Evolutionary conservation across 78 protist genomes (phyloP), one percentile per base, ranked within the genome.

Genomic region (Dictyostelium purpureum): DNA sequence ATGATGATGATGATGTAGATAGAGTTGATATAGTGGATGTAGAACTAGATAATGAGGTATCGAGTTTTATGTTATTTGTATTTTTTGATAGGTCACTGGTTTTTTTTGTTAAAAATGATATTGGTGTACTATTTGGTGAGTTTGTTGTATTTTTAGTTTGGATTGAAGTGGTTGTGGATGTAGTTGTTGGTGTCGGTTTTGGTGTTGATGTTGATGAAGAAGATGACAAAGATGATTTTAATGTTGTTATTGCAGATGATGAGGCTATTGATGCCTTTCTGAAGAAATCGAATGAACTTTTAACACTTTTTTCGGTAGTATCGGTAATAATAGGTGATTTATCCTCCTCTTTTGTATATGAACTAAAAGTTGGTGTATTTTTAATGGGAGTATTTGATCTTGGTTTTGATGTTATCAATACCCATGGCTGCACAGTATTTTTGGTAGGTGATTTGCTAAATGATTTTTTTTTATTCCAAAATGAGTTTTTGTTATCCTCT

Each of bases 401-500:
- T 21, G 37, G 26, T 57, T 35, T 57, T 57, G 66, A 28, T 57
- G 66, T 57, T 57, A 35, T 35, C 26, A 57, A 26, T 26, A 57
- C 26, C 66, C 66, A 57, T 57, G 66, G 66, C 1, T 57, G 66
- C 26, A 26, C 38, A 10, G 21, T 57, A 26, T 28, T 57, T 57
- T 57, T 57, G 0, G 66, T 57, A 5, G 66, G 66, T 57, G 66
- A 57, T 57, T 57, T 57, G 26, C 66, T 35, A 3, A 57, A 57
- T 57, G 66, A 26, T 24, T 57, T 57, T 57, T 54, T 57, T 57
- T 57, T 57, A 57, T 57, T 57, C 66, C 66, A 57, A 57, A 57
- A 57, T 26, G 38, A 11, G 2, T 54, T 54, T n/a, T 57, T 57
- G 21, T 28, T 26, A 57, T 57, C 66, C 3, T 54, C 63, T 54